Evolutionary conservation across 2,329 filamentous ascomycete species (phyloP).

Genomic region (Alternaria solani): DNA sequence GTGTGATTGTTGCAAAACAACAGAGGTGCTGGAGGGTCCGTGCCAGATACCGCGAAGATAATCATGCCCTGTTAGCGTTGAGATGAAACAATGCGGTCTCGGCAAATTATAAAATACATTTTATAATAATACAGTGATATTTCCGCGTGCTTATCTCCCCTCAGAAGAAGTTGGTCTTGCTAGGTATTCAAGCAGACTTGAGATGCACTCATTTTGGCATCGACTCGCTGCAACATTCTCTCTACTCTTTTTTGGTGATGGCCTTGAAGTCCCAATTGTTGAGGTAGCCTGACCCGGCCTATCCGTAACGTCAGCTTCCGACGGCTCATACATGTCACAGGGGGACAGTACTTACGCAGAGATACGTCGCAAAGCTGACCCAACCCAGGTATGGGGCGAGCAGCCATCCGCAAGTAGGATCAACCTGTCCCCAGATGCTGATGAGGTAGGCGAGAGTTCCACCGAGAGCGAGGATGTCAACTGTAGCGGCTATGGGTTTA

Average conservation of each 20-base stretch:
- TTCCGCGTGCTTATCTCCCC: neutral
- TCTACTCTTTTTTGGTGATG: conserved; percentile 35
- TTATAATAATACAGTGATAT: neutral
- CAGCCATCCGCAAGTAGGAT: conserved; percentile 74
- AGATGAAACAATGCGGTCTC: neutral
- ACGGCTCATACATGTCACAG: neutral
- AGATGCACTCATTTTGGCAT: neutral
- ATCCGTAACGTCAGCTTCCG: conserved; percentile 20
- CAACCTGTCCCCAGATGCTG: conserved; percentile 78
- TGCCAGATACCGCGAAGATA: neutral
- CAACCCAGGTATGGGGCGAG: conserved; percentile 85
- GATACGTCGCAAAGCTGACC: conserved; percentile 87
- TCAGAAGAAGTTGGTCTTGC: neutral
- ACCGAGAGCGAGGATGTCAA: conserved; percentile 77
- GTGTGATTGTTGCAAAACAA: neutral
- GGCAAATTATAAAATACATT: neutral
- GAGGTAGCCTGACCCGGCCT: conserved; percentile 50
- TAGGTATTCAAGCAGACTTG: neutral
- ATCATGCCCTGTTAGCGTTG: neutral
- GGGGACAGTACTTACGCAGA: conserved; percentile 63
- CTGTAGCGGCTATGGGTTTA: conserved; percentile 75
- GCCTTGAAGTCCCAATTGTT: conserved; percentile 52
- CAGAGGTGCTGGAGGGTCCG: neutral
- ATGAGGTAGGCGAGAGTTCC: conserved; percentile 74
- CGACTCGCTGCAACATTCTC: neutral